A percentile compares a stretch with the other conserved stretches of the same genome.
Conservation (phyloP, 2,329 filamentous ascomycete species). For the Cladophialophora yegresii region DNA sequence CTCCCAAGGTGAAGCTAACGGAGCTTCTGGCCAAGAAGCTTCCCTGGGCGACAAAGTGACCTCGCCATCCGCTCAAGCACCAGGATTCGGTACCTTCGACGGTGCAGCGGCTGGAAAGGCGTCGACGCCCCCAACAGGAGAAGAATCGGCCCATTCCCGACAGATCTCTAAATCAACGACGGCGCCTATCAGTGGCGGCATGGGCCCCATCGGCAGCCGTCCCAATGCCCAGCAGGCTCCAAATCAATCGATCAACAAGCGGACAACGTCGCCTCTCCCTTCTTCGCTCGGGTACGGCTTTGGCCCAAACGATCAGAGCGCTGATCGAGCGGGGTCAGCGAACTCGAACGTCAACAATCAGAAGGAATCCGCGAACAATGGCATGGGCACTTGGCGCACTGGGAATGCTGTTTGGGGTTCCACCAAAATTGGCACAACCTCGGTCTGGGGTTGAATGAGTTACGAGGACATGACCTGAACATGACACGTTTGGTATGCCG, state of each 20-base stretch:
- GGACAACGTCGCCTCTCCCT: constrained; percentile 85
- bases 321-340: constrained; percentile 59
- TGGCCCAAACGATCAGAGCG: constrained; percentile 47
- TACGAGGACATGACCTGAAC: constrained; percentile 29
- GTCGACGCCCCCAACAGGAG: constrained; percentile 77
- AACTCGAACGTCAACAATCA: constrained; percentile 59
- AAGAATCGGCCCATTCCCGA: constrained; percentile 70
- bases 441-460: constrained; percentile 77
- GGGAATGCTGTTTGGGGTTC: constrained; percentile 83
- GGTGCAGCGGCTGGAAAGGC: constrained; percentile 72
- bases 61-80: constrained; percentile 57
- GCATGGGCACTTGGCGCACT: constrained; percentile 70
- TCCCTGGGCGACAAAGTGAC: constrained; percentile 59
- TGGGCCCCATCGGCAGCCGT: constrained; percentile 91
- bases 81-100: constrained; percentile 64
- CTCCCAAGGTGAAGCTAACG: constrained; percentile 17
- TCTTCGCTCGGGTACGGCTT: constrained; percentile 71
- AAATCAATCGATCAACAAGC: constrained; percentile 69
- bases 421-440: constrained; percentile 80
- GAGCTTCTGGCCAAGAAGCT: constrained; percentile 26
- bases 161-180: constrained; percentile 59
- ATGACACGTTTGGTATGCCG: constrained; percentile 30
- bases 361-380: constrained; percentile 48
- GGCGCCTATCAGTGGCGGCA: constrained; percentile 61
- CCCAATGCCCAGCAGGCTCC: constrained; percentile 61